Conservation (phyloP, 441 rosid genomes). For the Corymbia citriodora region DNA sequence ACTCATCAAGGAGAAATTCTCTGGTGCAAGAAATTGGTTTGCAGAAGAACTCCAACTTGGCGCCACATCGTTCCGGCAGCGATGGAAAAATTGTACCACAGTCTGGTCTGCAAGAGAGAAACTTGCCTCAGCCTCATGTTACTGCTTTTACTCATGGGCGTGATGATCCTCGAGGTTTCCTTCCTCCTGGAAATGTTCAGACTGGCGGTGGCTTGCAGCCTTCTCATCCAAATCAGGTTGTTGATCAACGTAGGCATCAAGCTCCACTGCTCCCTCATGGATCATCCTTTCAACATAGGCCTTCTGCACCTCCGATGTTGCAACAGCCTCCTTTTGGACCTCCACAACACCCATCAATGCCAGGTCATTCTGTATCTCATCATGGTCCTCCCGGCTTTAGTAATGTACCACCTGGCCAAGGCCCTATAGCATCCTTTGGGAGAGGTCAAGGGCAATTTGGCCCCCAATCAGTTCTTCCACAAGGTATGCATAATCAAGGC, state of each 20-base stretch:
- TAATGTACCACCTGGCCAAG: conserved; percentile 19
- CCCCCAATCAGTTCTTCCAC: conserved; percentile 22
- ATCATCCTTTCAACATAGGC: conserved; percentile 35
- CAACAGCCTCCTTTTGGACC: conserved; percentile 35
- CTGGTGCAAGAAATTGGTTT: conserved; percentile 22
- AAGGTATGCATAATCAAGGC: conserved; percentile 29
- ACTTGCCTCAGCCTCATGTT: not conserved
- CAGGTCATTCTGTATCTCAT: conserved; percentile 29
- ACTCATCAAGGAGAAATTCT: conserved; percentile 11
- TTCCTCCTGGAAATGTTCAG: conserved; percentile 23
- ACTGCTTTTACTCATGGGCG: conserved; percentile 21
- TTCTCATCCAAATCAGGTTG: not conserved
- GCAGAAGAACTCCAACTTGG: not conserved
- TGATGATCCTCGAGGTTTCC: conserved; percentile 12
- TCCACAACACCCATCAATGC: conserved; percentile 23
- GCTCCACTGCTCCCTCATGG: conserved; percentile 14
- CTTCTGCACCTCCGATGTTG: conserved; percentile 30
- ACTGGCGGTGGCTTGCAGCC: conserved; percentile 12
- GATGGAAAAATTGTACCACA: not conserved
- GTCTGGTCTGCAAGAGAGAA: not conserved
- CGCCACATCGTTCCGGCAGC: not conserved
- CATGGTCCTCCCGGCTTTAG: conserved; percentile 34
- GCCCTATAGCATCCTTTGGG: conserved; percentile 23
- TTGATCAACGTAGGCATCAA: conserved; percentile 24
- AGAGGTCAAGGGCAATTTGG: conserved; percentile 24